Percentiles rank a stretch among this genome's conserved stretches.
These are phyloP conservation scores for Botrytis aclada DNA, from an alignment of 2,329 filamentous ascomycete species.

Conservation along the genomic window DNA sequence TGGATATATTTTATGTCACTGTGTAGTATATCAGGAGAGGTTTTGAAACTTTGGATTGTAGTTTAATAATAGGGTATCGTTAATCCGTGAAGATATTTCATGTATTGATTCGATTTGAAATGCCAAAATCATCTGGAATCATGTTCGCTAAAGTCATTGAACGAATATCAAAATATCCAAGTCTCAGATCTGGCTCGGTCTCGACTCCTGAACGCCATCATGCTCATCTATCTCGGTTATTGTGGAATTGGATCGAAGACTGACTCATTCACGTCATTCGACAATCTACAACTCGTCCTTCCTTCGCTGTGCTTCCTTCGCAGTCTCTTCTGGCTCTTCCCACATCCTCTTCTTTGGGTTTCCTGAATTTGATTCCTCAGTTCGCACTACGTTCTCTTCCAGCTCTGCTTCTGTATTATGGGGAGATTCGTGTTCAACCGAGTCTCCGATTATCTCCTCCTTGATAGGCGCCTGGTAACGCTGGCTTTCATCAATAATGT, in stretches of 20 bases:
- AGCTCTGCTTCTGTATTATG: not conserved
- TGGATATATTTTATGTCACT: not conserved
- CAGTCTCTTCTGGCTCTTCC: slow-evolving; percentile 48
- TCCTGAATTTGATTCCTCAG: slow-evolving; percentile 34
- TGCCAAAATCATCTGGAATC: not conserved
- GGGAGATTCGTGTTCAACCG: slow-evolving; percentile 32
- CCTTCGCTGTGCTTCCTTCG: slow-evolving; percentile 31
- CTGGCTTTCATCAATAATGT: slow-evolving; percentile 46
- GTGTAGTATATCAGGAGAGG: not conserved
- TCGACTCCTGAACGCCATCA: not conserved
- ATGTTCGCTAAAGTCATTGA: not conserved
- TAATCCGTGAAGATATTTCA: not conserved
- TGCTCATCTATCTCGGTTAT: too few relatives aligned
- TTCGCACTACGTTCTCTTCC: not conserved
- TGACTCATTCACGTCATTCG: not conserved
- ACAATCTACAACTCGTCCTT: slow-evolving; percentile 35
- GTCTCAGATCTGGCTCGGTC: not conserved
- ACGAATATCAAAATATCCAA: not conserved
- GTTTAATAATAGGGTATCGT: not conserved
- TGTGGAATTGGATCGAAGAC: not conserved
- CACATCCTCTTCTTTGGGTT: slow-evolving; percentile 63
- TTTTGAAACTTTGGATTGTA: not conserved
- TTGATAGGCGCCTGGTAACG: slow-evolving; percentile 38
- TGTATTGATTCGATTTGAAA: not conserved
- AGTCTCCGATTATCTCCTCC: slow-evolving; percentile 31